Evolutionary conservation across 805 yeast species (phyloP).

Genomic region (Candida wancherniae): DNA sequence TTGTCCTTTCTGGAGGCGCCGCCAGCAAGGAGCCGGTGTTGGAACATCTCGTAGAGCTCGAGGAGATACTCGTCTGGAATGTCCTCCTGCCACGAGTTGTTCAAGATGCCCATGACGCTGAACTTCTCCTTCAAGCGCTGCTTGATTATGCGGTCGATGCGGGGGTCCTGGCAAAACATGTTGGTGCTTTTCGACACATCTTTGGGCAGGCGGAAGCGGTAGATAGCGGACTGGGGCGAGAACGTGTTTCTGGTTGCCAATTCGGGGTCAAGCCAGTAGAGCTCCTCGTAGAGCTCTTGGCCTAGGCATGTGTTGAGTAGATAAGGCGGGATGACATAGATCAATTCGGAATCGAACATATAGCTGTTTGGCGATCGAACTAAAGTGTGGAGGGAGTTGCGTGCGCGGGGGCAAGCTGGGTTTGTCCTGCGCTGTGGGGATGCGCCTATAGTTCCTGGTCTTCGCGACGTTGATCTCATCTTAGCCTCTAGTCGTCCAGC

Average conservation of each 20-base stretch:
- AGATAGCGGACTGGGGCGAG: slow-evolving; percentile 22
- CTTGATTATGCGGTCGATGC: slow-evolving; percentile 28
- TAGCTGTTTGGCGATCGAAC: no score
- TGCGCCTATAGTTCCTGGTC: no score
- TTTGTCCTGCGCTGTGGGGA: no score
- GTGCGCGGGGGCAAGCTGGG: no score
- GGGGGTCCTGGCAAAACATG: slow-evolving; percentile 27
- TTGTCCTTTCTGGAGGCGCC: neutral
- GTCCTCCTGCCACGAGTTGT: slow-evolving; percentile 27
- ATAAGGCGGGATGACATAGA: slow-evolving; percentile 41
- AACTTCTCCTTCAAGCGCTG: slow-evolving; percentile 32
- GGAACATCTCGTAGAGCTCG: slow-evolving; percentile 30
- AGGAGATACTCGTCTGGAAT: slow-evolving; percentile 25
- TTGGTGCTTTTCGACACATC: slow-evolving; percentile 9
- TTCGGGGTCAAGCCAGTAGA: slow-evolving; percentile 20
- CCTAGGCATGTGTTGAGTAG: slow-evolving; percentile 36
- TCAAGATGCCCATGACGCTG: slow-evolving; percentile 33
- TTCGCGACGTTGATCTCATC: no score
- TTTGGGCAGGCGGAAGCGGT: slow-evolving; percentile 17
- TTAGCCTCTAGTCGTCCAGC: no score
- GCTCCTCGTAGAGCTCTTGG: slow-evolving; percentile 23
- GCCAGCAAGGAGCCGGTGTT: slow-evolving; percentile 19
- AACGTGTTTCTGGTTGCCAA: slow-evolving; percentile 26
- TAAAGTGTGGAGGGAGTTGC: no score
- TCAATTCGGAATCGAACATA: slow-evolving; percentile 15